Base-by-base conservation (phyloP, 1,284 basidiomycete genomes). In the Trametes versicolor region DNA sequence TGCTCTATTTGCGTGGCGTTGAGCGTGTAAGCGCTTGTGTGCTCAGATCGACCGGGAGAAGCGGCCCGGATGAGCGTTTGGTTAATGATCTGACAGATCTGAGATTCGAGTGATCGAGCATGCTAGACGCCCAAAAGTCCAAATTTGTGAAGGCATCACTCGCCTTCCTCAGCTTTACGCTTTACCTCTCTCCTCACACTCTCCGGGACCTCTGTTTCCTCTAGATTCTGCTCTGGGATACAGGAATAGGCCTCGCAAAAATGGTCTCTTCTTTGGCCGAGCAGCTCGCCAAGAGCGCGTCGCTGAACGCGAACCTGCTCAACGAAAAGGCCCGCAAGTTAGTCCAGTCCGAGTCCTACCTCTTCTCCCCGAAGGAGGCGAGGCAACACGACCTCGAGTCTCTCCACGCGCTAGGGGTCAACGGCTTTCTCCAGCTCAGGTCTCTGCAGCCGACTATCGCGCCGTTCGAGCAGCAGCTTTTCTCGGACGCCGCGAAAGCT, bases 321-420 rank as follows among this genome's bases (percentile, higher is more conserved):
- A 50, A 62, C 60, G 68, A 70, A 55, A 67, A 63, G 63, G 51
- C 86, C 96, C 34, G 87, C 88, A 29, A 91, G 93, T 69, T 83
- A 87, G 63, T 84, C 85, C 61, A 87, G 87, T 75, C 82, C 9
- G 84, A 88, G 73, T 91, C 86, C 0, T 99, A 98, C 82, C 88
- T 99, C 58, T 99, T 98, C 79, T 89, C 92, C 27, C 85, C 90
- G 27, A 83, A 85, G 62, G 92, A 95, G 64, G 94, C 95, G 15
- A 87, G 91, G 66, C 81, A 88, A 43, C 90, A 97, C 74, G 95
- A 97, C 77, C 83, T 97, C 64, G 93, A 96, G 75, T 89, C 96
- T 17, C 88, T 99, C 52, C 88, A 94, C 73, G 89, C 94, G 0
- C 86, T 99, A 17, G 96, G 87, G 13, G 80, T 86, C 64, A 96